A percentile compares a stretch with the other conserved stretches of the same genome.
Evolutionary conservation across 2,329 filamentous ascomycete genomes (phyloP).

Genomic region (Calonectria multiphialidica): DNA sequence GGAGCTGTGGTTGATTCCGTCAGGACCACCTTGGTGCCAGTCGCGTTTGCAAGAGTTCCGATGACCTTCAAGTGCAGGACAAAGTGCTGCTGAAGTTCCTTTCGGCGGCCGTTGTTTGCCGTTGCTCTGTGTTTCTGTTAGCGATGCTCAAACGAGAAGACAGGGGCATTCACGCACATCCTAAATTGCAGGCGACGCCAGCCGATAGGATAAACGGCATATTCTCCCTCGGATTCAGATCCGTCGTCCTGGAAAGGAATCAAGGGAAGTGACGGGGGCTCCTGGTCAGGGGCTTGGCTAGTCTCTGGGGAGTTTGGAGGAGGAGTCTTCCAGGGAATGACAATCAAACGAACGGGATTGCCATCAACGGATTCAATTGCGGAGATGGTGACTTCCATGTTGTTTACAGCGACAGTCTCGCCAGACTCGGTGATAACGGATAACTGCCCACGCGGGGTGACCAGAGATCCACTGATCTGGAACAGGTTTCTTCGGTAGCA

Average conservation of each 20-base stretch:
- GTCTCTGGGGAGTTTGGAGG: slow-evolving; percentile 81
- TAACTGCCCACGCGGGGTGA: slow-evolving; percentile 81
- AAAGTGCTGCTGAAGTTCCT: slow-evolving; percentile 97
- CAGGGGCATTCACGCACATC: slow-evolving; percentile 65
- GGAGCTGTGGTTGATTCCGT: slow-evolving; percentile 89
- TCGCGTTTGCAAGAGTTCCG: slow-evolving; percentile 84
- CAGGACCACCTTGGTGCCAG: slow-evolving; percentile 84
- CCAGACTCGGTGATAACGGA: slow-evolving; percentile 87
- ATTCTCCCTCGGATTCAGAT: slow-evolving; percentile 77
- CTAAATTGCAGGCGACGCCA: slow-evolving; percentile 96
- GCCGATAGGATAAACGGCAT: slow-evolving; percentile 90
- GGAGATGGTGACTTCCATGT: slow-evolving; percentile 88
- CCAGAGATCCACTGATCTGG: slow-evolving; percentile 92
- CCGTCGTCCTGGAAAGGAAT: slow-evolving; percentile 74
- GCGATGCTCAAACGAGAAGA: slow-evolving; percentile 5
- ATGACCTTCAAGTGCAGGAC: slow-evolving; percentile 88
- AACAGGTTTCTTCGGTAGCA: slow-evolving; percentile 97
- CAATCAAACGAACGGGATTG: slow-evolving; percentile 91
- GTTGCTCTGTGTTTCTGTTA: slow-evolving; percentile 74
- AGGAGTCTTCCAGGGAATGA: slow-evolving; percentile 97
- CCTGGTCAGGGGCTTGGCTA: slow-evolving; percentile 78
- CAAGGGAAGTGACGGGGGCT: slow-evolving; percentile 85
- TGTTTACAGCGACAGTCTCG: slow-evolving; percentile 84
- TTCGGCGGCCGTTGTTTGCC: slow-evolving; percentile 93
- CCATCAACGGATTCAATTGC: slow-evolving; percentile 96